Conservation (phyloP, 768 basidiomycete species). For the Mycena kentingensis region DNA sequence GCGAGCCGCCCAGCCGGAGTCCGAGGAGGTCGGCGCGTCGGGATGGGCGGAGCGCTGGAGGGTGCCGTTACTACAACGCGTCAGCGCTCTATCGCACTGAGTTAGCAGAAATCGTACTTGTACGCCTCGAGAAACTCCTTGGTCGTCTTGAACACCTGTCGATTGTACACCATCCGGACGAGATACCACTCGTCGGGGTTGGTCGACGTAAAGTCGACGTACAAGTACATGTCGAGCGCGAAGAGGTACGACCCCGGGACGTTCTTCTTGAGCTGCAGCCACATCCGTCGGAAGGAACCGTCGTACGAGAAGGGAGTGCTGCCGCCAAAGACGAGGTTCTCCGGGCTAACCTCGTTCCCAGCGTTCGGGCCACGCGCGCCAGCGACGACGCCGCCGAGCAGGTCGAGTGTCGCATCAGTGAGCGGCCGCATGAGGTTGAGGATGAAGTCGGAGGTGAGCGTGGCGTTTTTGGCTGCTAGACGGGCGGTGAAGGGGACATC, state of each 20-base stretch:
- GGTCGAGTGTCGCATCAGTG: constrained; percentile 15
- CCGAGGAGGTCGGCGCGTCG: constrained; percentile 31
- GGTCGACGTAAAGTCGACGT: constrained; percentile 57
- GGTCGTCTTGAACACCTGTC: constrained; percentile 51
- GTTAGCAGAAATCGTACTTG: constrained; percentile 18
- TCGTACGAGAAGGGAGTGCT: constrained; percentile 60
- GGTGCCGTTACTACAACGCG: constrained; percentile 41
- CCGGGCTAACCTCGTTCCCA: background rate
- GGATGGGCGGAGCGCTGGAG: constrained; percentile 43
- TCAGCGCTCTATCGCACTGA: background rate
- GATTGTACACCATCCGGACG: constrained; percentile 59
- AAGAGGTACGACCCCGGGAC: constrained; percentile 54
- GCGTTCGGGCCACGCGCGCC: background rate
- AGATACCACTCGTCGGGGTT: constrained; percentile 54
- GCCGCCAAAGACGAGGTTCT: constrained; percentile 41
- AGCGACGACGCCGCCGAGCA: constrained; percentile 14
- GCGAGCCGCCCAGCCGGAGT: constrained; percentile 50
- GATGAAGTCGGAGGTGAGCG: constrained; percentile 5
- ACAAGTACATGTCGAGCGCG: constrained; percentile 57
- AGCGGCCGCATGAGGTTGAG: constrained; percentile 5
- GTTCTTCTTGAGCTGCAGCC: constrained; percentile 54
- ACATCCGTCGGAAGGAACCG: constrained; percentile 57
- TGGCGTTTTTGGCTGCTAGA: constrained; percentile 1
- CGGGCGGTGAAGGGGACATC: constrained; percentile 20
- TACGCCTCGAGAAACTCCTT: constrained; percentile 57